phyloP scores from a whole-genome alignment of 2,329 filamentous ascomycete species.

The Aspergillus ruber region DNA sequence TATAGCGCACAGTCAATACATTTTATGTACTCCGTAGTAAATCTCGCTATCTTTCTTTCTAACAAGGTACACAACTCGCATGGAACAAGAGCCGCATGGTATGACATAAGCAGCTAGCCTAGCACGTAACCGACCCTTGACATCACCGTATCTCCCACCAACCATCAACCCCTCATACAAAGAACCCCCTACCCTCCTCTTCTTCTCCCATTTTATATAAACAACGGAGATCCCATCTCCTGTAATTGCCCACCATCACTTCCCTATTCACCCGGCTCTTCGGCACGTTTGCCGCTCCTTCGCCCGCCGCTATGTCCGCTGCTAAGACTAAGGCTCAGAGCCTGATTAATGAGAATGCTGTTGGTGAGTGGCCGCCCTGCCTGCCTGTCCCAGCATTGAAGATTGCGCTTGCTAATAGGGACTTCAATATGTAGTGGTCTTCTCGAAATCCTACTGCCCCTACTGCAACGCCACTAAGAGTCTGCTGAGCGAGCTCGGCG shows the following conservation, averaged over 20 bases:
- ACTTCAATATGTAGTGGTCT: conserved; percentile 56
- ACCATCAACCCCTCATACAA: conserved; percentile 4
- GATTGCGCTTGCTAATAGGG: not conserved
- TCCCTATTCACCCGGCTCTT: conserved; percentile 71
- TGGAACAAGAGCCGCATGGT: not conserved
- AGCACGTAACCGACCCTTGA: not conserved
- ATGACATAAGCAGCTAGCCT: conserved; percentile 8
- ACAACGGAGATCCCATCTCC: not conserved
- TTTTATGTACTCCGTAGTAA: too few species aligned
- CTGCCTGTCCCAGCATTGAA: not conserved
- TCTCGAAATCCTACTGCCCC: conserved; percentile 95
- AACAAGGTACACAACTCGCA: too few species aligned
- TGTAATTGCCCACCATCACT: conserved; percentile 47
- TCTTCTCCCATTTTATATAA: not conserved
- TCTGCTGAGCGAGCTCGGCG: conserved; percentile 61
- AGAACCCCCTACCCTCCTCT: not conserved
- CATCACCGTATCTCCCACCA: not conserved
- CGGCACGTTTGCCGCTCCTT: conserved; percentile 47
- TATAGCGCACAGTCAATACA: too few species aligned
- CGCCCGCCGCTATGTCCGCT: conserved; percentile 67
- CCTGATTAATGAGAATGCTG: conserved; percentile 83
- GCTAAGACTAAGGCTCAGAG: conserved; percentile 75
- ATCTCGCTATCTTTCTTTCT: too few species aligned
- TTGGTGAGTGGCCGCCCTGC: conserved; percentile 53
- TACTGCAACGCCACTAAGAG: conserved; percentile 79